Evolutionary conservation across 805 yeast species (phyloP), one percentile per base, ranked within the genome.

Genomic region (Metschnikowia orientalis): DNA sequence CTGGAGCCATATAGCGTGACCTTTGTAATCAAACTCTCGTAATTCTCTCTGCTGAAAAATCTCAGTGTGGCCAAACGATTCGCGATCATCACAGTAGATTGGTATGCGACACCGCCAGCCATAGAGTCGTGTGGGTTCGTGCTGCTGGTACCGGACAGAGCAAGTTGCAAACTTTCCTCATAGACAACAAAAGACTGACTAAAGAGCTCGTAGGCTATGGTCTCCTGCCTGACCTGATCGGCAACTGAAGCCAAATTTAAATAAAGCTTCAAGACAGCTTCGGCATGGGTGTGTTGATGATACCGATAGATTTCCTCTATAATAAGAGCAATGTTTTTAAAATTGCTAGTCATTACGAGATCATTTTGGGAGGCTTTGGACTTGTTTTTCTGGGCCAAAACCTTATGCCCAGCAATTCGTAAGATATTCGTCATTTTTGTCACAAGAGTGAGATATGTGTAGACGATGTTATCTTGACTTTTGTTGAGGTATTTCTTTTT

Each of bases 1-100:
- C 85, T 86, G 9, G 95, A 85, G 4, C 95, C 95, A 50, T 87
- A 86, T 29, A 89, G 62, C 1, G 96, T 87, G 28, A 89, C 73
- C 54, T 88, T 82, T 10, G 94, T 83, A 31, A 89, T 87, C 45
- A 90, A 65, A 4, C 77, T 73, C 46, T 87, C 92, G 57, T 85
- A 90, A 54, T 77, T 84, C 19, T 83, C 94, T 28, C 68, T 61
- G 28, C 68, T 65, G 53, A 75, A 60, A 35, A 64, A 63, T 31
- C 73, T 59, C 38, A 68, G 59, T 11, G 53, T 53, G 26, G 63
- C 57, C 38, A 75, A 51, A 37, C 65, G 70, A 42, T 69, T 71
- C 14, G 71, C 69, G 5, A 75, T 69, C 33, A 58, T 46, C 27
- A 71, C 37, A 8, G 75, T 53, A n/a, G 71, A 54, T 45, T 73